Conservation (phyloP, 2,329 filamentous ascomycete species). For the Cladosporium sp. region DNA sequence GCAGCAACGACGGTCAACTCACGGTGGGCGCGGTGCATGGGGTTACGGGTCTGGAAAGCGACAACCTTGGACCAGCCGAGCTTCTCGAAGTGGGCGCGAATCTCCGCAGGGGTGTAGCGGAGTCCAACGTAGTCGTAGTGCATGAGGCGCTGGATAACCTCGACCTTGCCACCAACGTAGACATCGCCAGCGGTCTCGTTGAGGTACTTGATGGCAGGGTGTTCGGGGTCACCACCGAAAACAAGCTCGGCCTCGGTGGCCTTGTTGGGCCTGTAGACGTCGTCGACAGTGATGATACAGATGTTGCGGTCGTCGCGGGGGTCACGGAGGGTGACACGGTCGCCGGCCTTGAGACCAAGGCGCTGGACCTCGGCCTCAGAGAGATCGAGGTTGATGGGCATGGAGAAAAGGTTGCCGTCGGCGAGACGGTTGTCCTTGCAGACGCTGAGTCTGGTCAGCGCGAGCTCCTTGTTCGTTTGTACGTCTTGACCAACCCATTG, state of each 20-base stretch:
- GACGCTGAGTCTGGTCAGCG: constrained; percentile 55
- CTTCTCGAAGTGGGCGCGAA: constrained; percentile 97
- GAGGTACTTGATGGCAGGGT: constrained; percentile 87
- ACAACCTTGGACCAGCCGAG: constrained; percentile 97
- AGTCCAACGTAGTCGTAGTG: constrained; percentile 99
- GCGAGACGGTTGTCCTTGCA: constrained; percentile 82
- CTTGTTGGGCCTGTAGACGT: constrained; percentile 95
- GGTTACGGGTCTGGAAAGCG: constrained; percentile 97
- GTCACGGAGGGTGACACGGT: constrained; percentile 83
- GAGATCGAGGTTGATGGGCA: constrained; percentile 93
- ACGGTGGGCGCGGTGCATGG: constrained; percentile 98
- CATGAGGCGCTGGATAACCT: constrained; percentile 90
- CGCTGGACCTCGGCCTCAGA: constrained; percentile 69
- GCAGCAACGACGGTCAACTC: constrained; percentile 96
- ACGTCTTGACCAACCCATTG: constrained; percentile 64
- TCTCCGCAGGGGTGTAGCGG: constrained; percentile 89
- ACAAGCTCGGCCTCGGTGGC: constrained; percentile 86
- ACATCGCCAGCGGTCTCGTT: constrained; percentile 75
- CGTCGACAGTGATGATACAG: constrained; percentile 91
- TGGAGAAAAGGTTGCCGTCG: constrained; percentile 87
- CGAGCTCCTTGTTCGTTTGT: not conserved
- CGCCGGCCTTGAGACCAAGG: constrained; percentile 70
- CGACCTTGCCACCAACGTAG: constrained; percentile 93
- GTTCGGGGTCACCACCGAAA: constrained; percentile 84
- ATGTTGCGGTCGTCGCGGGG: constrained; percentile 95